Base-by-base conservation (phyloP, 768 basidiomycete genomes). In the Chlorophyllum brunneum region DNA sequence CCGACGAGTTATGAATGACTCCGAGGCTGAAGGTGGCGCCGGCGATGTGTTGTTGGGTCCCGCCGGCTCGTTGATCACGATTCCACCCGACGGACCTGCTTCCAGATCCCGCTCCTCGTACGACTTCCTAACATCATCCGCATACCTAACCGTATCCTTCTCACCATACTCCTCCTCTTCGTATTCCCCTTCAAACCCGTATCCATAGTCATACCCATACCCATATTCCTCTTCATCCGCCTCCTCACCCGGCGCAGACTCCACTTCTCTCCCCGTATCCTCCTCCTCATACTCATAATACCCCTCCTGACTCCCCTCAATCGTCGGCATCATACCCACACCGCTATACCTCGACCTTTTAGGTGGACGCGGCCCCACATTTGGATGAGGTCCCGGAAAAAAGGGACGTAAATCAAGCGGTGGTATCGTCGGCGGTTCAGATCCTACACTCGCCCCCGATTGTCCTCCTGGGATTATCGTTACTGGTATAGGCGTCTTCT, bases 381-480 rank as follows among this genome's bases (percentile, higher is more conserved):
- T 65, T 4, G 67, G 65, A 37, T 72, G 69, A 4, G 73, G 65
- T 11, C 71, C 70, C 7, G 70, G 75, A 58, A 84, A 80, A 27
- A 75, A 74, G 11, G 82, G 81, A 26, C 73, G 71, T 16, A 83
- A 65, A 60, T 86, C 82, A 29, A 86, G 66, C 3, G 83, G 79
- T 3, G 82, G 80, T 34, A 87, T 80, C 16, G 65, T 67, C 0
- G 83, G 81, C 68, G 72, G 46, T 30, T 39, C 46, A 15, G 39
- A 5, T 0, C 22, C 4, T 7, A n/a, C 48, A 9, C 13, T 33
- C 15, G 39, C 31, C 36, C 42, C 51, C 23, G 31, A 5, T 48
- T 5, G 18, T 48, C 24, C 13, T 41, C 20, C 18, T 23, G n/a
- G n/a, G n/a, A n/a, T n/a, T n/a, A n/a, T n/a, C 15, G 42, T 26